Evolutionary conservation across 108 stramenopile genomes (phyloP), one percentile per base, ranked within the genome.

Genomic region (Stephanodiscus triporus): DNA sequence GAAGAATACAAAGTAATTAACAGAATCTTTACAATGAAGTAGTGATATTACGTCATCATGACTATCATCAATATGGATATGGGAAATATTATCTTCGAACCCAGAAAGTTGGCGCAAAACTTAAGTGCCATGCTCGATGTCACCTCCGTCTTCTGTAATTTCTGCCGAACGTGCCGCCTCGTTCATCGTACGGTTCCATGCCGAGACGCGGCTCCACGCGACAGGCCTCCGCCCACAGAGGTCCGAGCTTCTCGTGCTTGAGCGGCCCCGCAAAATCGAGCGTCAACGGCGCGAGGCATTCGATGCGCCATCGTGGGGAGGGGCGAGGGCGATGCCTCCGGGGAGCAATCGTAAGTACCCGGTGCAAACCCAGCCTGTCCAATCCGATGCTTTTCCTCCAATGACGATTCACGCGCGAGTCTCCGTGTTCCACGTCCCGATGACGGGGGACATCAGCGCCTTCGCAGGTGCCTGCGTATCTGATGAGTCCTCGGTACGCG

Each of bases 341-440:
- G 67, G 23, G 76, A n/a, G 78, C 65, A 91, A 81, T 26, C 84
- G 70, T 13, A 91, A 24, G 27, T 69, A 77, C 73, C 85, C 90
- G 87, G 79, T 91, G 90, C 66, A 91, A 73, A 6, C 73, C 85
- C 37, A 89, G 68, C 67, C 90, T 72, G 66, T 86, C 66, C 43
- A 87, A 66, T 20, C n/a, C n/a, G n/a, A 84, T 65, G 9, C 72
- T 79, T 29, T 83, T 49, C 51, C 87, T 86, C 91, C 91, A 91
- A 66, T 75, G 86, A 27, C 91, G 81, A 82, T 89, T 91, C 48
- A 86, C 77, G 34, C 75, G 72, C 20, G 85, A 84, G 55, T 88
- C 87, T 19, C 91, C 91, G 66, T 89, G 91, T 48, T 85, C 75
- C n/a, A 85, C 67, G 82, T 92, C 23, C 91, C 91, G 67, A 91